Evolutionary conservation across 2,329 filamentous ascomycete genomes (phyloP), one percentile per base, ranked within the genome.

Genomic region (Corinectria fuckeliana): DNA sequence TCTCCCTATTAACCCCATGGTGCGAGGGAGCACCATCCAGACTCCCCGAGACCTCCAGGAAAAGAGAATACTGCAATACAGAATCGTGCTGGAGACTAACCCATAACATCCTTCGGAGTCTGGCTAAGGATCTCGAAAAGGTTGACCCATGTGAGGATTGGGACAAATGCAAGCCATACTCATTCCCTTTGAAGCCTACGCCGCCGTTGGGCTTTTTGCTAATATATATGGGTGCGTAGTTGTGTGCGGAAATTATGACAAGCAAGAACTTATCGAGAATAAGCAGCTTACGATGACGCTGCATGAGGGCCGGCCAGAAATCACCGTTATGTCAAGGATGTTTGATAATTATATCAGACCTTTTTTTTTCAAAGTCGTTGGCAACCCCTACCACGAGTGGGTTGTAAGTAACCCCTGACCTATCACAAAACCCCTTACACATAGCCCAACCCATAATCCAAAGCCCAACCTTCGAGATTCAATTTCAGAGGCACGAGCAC

Each of bases 121-220:
- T 65, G 52, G 25, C 56, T 1, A 30, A n/a, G 1, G 28, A 61
- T 1, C 23, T 23, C 5, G 20, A 34, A 4, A 10, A 41, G 2
- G 38, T 58, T 3, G 50, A 64, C 21, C 59, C 61, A 5, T 68
- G 66, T 18, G 28, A 51, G 16, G 21, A 63, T 21, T 68, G 62
- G 62, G 54, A 67, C 39, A 20, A 67, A 36, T 60, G 66, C 65
- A 48, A 53, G 60, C 39, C 3, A 9, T 20, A 9, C 6, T 4
- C 10, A 14, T 45, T n/a, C 23, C 21, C 21, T 18, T 5, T 26
- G 6, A 9, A 4, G 5, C 2, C 10, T n/a, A n/a, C 34, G n/a
- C 16, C 36, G 23, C 8, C 25, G n/a, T n/a, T n/a, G n/a, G 1
- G n/a, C 8, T 7, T 13, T 5, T n/a, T 34, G 25, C 45, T 58